phyloP scores from a whole-genome alignment of 2,329 filamentous ascomycete species.

The Aurifilum marmelostoma region DNA sequence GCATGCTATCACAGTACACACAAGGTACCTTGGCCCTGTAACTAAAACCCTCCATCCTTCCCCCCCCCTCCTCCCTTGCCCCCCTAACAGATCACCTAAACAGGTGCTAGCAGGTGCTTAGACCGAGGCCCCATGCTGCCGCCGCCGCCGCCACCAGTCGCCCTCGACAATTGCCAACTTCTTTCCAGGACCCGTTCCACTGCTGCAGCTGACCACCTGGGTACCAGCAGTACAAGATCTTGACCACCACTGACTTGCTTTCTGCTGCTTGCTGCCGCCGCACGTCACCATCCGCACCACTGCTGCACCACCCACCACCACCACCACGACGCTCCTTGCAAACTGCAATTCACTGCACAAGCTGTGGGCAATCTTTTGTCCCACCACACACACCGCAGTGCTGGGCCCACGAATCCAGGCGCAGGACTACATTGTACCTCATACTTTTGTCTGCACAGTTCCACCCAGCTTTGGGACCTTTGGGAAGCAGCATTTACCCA shows the following conservation, averaged over 20 bases:
- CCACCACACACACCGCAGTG: neutral
- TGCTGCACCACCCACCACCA: neutral
- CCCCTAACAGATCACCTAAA: neutral
- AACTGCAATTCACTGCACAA: neutral
- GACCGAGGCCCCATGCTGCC: neutral
- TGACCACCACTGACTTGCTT: neutral
- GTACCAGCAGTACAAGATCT: neutral
- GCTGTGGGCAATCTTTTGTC: neutral
- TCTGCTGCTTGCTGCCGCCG: slow-evolving; percentile 3
- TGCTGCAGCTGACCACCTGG: neutral
- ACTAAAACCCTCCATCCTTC: neutral
- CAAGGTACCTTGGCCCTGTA: neutral
- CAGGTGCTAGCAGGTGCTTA: neutral
- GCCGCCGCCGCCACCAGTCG: neutral
- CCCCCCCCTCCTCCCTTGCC: neutral
- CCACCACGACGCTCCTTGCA: neutral
- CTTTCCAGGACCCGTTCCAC: neutral
- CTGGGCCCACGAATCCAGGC: neutral
- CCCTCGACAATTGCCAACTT: neutral
- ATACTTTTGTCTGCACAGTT: neutral
- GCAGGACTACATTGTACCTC: neutral
- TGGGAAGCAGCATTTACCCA: neutral
- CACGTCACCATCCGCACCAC: neutral
- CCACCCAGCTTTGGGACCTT: neutral
- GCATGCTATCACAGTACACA: neutral